phyloP scores from a whole-genome alignment of 1,284 basidiomycete genomes.

The Melampsora occidentalis region DNA sequence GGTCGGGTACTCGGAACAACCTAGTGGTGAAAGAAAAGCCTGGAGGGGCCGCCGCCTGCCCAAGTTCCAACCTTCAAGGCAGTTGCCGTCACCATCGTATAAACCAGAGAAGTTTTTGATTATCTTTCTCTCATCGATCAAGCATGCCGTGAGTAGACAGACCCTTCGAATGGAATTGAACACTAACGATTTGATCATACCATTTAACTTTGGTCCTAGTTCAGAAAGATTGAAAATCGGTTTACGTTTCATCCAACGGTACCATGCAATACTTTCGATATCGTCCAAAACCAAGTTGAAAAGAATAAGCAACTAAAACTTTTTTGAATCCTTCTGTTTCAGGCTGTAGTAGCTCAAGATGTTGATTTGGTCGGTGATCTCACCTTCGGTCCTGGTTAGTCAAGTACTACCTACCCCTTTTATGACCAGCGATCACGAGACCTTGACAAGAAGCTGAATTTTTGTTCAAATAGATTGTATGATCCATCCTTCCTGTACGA shows the following conservation, averaged over 20 bases:
- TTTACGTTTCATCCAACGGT: slow-evolving; percentile 38
- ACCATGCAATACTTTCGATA: not conserved
- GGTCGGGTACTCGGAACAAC: no score
- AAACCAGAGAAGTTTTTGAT: no score
- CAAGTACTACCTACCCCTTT: no score
- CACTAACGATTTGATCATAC: not conserved
- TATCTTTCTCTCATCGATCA: no score
- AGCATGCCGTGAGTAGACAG: not conserved
- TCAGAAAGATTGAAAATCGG: slow-evolving; percentile 40
- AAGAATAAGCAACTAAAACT: not conserved
- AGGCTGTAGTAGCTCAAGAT: slow-evolving; percentile 40
- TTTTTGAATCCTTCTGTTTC: not conserved
- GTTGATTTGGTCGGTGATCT: slow-evolving; percentile 35
- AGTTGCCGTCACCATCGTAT: no score
- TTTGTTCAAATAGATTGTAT: slow-evolving; percentile 26
- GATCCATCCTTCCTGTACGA: slow-evolving; percentile 33
- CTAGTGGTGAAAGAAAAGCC: no score
- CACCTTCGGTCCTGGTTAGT: slow-evolving; percentile 30
- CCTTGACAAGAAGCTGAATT: not conserved
- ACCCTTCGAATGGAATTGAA: not conserved
- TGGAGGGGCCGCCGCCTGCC: no score
- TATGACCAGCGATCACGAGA: not conserved
- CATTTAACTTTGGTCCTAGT: not conserved
- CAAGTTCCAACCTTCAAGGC: no score
- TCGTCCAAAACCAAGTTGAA: not conserved